These are phyloP conservation scores for Linum tenue DNA, from an alignment of 345 rosid genomes.

Conservation along the genomic window DNA sequence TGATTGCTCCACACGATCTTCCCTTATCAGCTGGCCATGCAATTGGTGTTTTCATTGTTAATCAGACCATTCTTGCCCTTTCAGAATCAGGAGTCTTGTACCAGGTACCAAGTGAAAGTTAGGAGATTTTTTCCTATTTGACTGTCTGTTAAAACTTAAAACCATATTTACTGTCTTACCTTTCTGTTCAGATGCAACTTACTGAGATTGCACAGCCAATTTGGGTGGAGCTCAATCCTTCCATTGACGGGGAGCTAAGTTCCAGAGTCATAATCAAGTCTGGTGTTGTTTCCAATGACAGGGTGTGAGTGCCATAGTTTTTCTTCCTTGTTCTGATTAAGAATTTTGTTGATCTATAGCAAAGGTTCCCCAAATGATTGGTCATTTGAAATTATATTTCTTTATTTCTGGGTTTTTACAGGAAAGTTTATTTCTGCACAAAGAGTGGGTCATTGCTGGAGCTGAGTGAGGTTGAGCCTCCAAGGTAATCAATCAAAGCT, in stretches of 20 bases:
- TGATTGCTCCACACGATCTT: conserved; percentile 54
- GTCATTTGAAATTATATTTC: not conserved
- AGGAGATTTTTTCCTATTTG: not conserved
- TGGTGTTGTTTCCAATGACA: conserved; percentile 44
- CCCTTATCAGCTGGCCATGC: conserved; percentile 38
- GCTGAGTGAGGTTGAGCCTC: conserved; percentile 39
- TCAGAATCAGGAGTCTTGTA: conserved; percentile 48
- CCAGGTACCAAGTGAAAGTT: conserved; percentile 35
- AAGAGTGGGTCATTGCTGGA: conserved; percentile 45
- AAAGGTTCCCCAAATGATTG: not conserved
- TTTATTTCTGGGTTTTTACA: conserved; percentile 17
- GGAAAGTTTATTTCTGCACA: conserved; percentile 57
- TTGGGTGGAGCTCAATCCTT: conserved; percentile 43
- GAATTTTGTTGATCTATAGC: not conserved
- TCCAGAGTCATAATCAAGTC: conserved; percentile 40
- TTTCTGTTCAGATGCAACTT: conserved; percentile 40
- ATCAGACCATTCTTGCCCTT: conserved; percentile 54
- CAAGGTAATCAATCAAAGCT: conserved; percentile 33
- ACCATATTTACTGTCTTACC: not conserved
- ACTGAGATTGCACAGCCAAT: conserved; percentile 43
- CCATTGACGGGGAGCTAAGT: conserved; percentile 24
- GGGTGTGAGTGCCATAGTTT: conserved; percentile 32
- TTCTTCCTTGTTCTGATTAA: not conserved
- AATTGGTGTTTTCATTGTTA: conserved; percentile 36
- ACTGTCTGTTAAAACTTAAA: too few relatives aligned